Base-by-base conservation (phyloP, 2,329 filamentous ascomycete genomes). In the Eurotiales sp. region DNA sequence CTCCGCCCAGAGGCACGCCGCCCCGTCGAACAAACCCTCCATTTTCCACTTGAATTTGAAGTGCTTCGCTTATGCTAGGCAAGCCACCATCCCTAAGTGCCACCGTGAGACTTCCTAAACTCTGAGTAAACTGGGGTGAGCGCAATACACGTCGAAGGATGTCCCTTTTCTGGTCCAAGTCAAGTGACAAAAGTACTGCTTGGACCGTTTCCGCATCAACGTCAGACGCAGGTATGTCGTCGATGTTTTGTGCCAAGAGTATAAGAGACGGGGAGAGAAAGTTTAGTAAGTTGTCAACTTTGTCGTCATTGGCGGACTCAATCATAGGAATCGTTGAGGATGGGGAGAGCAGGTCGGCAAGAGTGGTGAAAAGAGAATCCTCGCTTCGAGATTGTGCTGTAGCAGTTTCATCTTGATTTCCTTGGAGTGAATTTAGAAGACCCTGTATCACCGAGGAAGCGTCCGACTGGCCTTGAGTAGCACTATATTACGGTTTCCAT, bases 51-150 rank as follows among this genome's bases (percentile, higher is more conserved):
- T 84, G 83, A 53, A 97, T 81, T 6, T 84, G 82, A 34, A 99
- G 75, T 3, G 91, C 92, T 61, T 95, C 90, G 6, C 90, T 87
- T 57, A 99, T 87, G 60, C 85, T 95, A 4, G 92, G 91, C 52
- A 99, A 72, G 0, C 92, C 93, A 11, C 93, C 93, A 61, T 97
- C 92, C 52, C 90, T 80, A 50, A 99, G 76, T 11, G 93, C 93
- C 70, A 90, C 84, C 0, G 90, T 96, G 60, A 99, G 73, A 65
- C 87, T 93, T 0, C 84, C 82, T 34, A 96, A 72, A 59, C 89
- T 92, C 69, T 97, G 93, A 55, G 84, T 82, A 64, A 99, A 90
- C 65, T 99, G 93, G 15, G 93, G 92, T 58, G 88, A 95, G 57
- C 88, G 83, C 12, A 97, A 73, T 7, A 97, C 90, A 64, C 85